These are phyloP conservation scores for Ceratorhiza oryzae-sativae DNA, from an alignment of 1,284 basidiomycete species.

Conservation along the genomic window DNA sequence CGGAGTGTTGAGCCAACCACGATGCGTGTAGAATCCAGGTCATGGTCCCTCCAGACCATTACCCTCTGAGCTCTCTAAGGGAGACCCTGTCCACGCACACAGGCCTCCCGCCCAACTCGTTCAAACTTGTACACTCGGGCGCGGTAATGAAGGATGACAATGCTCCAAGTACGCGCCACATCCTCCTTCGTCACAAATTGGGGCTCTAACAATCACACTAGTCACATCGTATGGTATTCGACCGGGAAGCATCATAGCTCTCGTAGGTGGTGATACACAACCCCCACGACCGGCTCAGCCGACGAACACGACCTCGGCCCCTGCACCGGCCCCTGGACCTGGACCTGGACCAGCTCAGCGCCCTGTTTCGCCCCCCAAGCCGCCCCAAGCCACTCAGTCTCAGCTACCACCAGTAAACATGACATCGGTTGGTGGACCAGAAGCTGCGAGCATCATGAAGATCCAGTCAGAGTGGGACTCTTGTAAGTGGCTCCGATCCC, in stretches of 20 bases:
- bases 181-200: background rate
- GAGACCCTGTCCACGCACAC: slow-evolving; percentile 67
- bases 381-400: background rate
- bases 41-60: slow-evolving; percentile 62
- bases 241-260: slow-evolving; percentile 24
- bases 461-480: slow-evolving; percentile 37
- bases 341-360: slow-evolving; percentile 17
- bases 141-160: slow-evolving; percentile 80
- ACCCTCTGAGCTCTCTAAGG: slow-evolving; percentile 63
- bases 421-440: slow-evolving; percentile 3
- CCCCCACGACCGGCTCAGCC: slow-evolving; percentile 13
- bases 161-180: slow-evolving; percentile 53
- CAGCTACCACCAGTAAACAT: background rate
- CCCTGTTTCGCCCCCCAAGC: slow-evolving; percentile 10
- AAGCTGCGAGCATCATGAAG: slow-evolving; percentile 35
- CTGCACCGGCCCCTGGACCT: slow-evolving; percentile 18
- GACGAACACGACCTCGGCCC: slow-evolving; percentile 1
- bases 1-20: slow-evolving; percentile 23
- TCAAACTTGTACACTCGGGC: slow-evolving; percentile 80
- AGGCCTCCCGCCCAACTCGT: slow-evolving; percentile 64
- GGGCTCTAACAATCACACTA: background rate
- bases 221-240: slow-evolving; percentile 32
- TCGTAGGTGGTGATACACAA: slow-evolving; percentile 25
- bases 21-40: slow-evolving; percentile 59
- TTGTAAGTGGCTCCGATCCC: slow-evolving; percentile 1